phyloP scores from a whole-genome alignment of 169 alveolate species.

The Babesia sp. region DNA sequence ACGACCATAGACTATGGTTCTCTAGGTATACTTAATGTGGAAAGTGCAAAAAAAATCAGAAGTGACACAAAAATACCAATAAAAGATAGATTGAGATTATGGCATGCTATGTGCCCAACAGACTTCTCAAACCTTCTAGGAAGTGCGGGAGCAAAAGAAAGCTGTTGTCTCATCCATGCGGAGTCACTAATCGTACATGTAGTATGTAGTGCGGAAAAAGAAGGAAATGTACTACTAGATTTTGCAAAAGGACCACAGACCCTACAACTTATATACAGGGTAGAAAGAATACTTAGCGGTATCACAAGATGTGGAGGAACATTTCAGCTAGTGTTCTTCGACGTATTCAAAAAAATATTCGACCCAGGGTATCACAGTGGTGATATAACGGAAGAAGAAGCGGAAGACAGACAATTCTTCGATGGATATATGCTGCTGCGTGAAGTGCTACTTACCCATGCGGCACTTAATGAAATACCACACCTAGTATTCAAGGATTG shows the following conservation, averaged over 20 bases:
- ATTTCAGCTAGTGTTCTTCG: slow-evolving; percentile 70
- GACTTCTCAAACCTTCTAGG: slow-evolving; percentile 42
- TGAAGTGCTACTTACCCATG: slow-evolving; percentile 69
- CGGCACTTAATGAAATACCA: slow-evolving; percentile 57
- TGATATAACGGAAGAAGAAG: slow-evolving; percentile 11
- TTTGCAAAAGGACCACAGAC: slow-evolving; percentile 59
- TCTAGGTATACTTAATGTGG: slow-evolving; percentile 44
- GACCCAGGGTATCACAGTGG: slow-evolving; percentile 25
- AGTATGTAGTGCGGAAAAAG: slow-evolving; percentile 59
- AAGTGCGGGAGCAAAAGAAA: slow-evolving; percentile 51
- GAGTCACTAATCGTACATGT: slow-evolving; percentile 62
- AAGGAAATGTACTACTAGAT: slow-evolving; percentile 48
- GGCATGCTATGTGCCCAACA: slow-evolving; percentile 60
- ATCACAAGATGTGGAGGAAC: slow-evolving; percentile 48
- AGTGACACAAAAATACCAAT: slow-evolving; percentile 17
- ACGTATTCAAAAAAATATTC: slow-evolving; percentile 66
- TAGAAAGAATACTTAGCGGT: slow-evolving; percentile 36
- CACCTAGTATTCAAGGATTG: slow-evolving; percentile 68
- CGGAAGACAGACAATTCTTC: slow-evolving; percentile 37
- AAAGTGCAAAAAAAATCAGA: slow-evolving; percentile 15
- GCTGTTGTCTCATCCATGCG: slow-evolving; percentile 53
- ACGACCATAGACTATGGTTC: slow-evolving; percentile 30
- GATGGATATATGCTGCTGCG: slow-evolving; percentile 62
- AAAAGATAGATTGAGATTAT: slow-evolving; percentile 42
- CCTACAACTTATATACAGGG: slow-evolving; percentile 54